Conservation (phyloP, 805 yeast species). For the Ogataea sp. region DNA sequence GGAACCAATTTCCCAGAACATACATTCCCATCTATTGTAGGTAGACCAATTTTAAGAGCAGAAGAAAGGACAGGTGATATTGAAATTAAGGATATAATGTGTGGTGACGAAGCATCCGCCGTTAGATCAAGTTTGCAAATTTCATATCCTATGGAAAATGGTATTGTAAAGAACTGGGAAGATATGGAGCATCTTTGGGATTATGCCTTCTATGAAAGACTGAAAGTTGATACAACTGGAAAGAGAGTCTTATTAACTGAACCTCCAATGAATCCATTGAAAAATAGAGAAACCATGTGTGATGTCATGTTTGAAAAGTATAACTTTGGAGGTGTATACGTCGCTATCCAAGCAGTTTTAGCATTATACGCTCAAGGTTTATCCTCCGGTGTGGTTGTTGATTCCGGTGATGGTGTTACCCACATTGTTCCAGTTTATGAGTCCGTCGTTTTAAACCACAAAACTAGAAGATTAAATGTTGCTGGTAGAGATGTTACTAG, state of each 20-base stretch:
- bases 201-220: constrained; percentile 87
- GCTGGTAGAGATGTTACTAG: constrained; percentile 99
- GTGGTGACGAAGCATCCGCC: constrained; percentile 91
- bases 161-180: constrained; percentile 95
- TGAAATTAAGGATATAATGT: constrained; percentile 93
- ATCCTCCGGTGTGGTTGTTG: constrained; percentile 95
- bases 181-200: constrained; percentile 99
- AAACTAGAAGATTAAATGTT: constrained; percentile 86
- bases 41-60: constrained; percentile 93
- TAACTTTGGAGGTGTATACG: constrained; percentile 86
- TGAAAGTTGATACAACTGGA: constrained; percentile 69
- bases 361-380: constrained; percentile 96
- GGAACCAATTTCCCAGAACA: constrained; percentile 96
- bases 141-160: constrained; percentile 98
- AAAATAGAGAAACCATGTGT: constrained; percentile 86
- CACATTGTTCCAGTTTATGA: constrained; percentile 98
- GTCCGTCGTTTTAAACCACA: constrained; percentile 90
- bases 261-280: constrained; percentile 96
- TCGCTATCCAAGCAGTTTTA: constrained; percentile 95
- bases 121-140: constrained; percentile 86
- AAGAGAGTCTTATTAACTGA: constrained; percentile 85
- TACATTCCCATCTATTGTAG: constrained; percentile 96
- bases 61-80: constrained; percentile 78
- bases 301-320: constrained; percentile 90
- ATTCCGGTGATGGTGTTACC: constrained; percentile 98